Evolutionary conservation across 345 rosid genomes (phyloP), one percentile per base, ranked within the genome.

Genomic region (Populus pruinosa): DNA sequence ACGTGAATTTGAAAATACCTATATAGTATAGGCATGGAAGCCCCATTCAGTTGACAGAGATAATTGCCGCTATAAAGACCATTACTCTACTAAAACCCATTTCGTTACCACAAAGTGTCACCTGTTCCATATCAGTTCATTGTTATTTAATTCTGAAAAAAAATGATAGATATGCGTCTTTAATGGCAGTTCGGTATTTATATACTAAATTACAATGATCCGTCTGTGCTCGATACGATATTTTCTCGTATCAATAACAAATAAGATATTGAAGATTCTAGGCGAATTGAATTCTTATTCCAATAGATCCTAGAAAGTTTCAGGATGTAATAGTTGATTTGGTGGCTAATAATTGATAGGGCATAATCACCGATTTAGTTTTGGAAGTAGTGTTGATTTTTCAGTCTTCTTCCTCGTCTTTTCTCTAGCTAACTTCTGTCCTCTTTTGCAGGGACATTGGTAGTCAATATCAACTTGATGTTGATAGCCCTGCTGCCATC

Each of bases 391-490:
- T n/a, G 9, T 56, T 56, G 29, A 56, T 56, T 23, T 31, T 56
- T n/a, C 63, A 10, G 14, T n/a, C 29, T 9, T 21, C 63, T 23
- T 56, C 27, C 63, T 56, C 63, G 3, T 56, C 63, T 56, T 56
- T 56, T 56, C 27, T 27, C 5, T 29, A 31, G 35, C 38, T 17
- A 14, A 71, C 50, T 10, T 27, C 27, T 23, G n/a, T 68, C 72
- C n/a, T 67, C 11, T 23, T 33, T 31, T 71, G 68, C 84, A 94
- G 98, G 86, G 84, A 88, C 84, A 79, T 80, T 31, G 94, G 76
- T 92, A 82, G 63, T 94, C 77, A 88, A 87, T 43, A 82, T 85
- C 77, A 82, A 88, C 72, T 29, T 79, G 93, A 94, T 77, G 73
- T 39, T 63, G 70, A 79, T 27, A 80, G 65, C 69, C 33, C 86